These are phyloP conservation scores for Diplodia seriata DNA, from an alignment of 2,329 filamentous ascomycete genomes.

Conservation along the genomic window DNA sequence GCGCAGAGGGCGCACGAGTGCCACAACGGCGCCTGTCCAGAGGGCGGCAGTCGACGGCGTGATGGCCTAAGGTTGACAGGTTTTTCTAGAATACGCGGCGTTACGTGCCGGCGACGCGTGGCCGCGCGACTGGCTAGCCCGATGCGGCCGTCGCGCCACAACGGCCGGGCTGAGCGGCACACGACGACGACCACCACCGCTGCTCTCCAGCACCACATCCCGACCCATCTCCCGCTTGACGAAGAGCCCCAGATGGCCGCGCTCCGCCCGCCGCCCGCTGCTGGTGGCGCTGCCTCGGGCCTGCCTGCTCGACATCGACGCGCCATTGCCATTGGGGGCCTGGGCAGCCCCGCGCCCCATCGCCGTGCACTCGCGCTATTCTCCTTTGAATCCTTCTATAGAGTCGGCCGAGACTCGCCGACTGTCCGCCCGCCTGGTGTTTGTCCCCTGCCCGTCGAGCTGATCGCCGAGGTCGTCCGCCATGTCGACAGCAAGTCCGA, in stretches of 20 bases:
- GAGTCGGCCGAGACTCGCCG: neutral
- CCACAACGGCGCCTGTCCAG: neutral
- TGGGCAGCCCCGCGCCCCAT: slow-evolving; percentile 5
- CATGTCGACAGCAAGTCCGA: neutral
- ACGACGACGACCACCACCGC: neutral
- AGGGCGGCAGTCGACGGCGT: neutral
- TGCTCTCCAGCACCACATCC: no score
- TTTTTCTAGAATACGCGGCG: slow-evolving; percentile 13
- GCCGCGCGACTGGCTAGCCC: neutral
- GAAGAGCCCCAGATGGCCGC: neutral
- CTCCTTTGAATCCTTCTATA: neutral
- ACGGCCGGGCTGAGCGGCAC: neutral
- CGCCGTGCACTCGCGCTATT: neutral
- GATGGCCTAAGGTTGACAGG: neutral
- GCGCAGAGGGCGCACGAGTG: neutral
- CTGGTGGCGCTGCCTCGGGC: neutral
- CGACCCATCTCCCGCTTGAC: no score
- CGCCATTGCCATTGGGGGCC: neutral
- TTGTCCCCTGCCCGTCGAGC: neutral
- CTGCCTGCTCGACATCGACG: neutral
- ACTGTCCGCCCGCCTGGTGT: neutral
- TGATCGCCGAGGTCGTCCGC: neutral
- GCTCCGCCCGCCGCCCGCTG: neutral
- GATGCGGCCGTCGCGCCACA: neutral
- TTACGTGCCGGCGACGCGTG: slow-evolving; percentile 23